These are phyloP conservation scores for Peronospora tabacina DNA, from an alignment of 352 stramenopile genomes.

Conservation along the genomic window DNA sequence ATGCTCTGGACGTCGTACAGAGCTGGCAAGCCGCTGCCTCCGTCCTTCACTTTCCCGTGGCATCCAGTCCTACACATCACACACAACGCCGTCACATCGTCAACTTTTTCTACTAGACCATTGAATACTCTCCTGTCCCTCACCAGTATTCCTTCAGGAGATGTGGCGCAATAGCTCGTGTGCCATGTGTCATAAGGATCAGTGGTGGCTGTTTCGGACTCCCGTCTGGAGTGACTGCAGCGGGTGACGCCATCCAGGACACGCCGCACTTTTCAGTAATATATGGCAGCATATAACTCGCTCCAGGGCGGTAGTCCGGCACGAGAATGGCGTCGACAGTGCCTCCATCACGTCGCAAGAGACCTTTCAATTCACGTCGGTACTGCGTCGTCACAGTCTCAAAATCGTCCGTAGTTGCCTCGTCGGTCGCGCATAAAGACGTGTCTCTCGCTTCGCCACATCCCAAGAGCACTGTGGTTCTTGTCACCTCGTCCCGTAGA, in stretches of 20 bases:
- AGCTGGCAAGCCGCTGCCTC: slow-evolving; percentile 39
- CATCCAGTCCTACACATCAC: slow-evolving; percentile 31
- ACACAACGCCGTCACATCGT: slow-evolving; percentile 4
- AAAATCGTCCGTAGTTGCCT: slow-evolving; percentile 32
- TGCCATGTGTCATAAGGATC: slow-evolving; percentile 73
- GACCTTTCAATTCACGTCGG: slow-evolving; percentile 47
- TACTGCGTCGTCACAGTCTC: slow-evolving; percentile 34
- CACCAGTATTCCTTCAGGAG: slow-evolving; percentile 72
- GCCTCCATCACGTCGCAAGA: slow-evolving; percentile 36
- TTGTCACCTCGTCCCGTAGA: slow-evolving; percentile 48
- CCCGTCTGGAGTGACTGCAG: slow-evolving; percentile 11
- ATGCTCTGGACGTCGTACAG: slow-evolving; percentile 63
- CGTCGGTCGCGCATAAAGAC: slow-evolving; percentile 28
- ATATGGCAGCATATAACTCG: slow-evolving; percentile 69
- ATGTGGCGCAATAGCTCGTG: slow-evolving; percentile 60
- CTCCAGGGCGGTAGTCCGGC: slow-evolving; percentile 58
- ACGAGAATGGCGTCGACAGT: slow-evolving; percentile 51
- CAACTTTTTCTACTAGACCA: neutral
- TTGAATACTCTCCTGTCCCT: neutral
- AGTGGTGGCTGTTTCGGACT: slow-evolving; percentile 30
- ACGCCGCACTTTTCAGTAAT: slow-evolving; percentile 52
- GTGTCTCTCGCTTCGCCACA: slow-evolving; percentile 42
- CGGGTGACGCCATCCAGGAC: slow-evolving; percentile 8
- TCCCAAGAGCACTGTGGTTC: slow-evolving; percentile 45
- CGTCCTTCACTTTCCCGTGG: slow-evolving; percentile 36